These are phyloP conservation scores for Cryptococcus sp. DNA, from an alignment of 1,284 basidiomycete genomes.

Conservation along the genomic window DNA sequence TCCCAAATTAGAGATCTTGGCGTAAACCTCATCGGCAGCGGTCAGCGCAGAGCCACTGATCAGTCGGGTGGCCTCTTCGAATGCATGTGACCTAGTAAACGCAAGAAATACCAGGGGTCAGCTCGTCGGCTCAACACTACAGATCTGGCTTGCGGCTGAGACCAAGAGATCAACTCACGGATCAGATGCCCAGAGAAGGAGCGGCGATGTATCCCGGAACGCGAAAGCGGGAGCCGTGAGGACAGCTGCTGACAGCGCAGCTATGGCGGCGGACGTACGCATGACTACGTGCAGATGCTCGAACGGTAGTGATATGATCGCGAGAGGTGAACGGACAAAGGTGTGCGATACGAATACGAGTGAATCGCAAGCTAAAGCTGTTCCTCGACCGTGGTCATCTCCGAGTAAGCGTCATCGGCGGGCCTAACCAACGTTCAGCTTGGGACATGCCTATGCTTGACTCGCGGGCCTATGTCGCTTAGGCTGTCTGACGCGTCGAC, in stretches of 20 bases:
- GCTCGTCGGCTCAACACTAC: not conserved
- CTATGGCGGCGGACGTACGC: slow-evolving; percentile 10
- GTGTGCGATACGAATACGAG: not conserved
- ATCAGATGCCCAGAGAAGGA: slow-evolving; percentile 45
- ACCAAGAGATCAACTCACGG: slow-evolving; percentile 29
- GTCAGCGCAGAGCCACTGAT: slow-evolving; percentile 29
- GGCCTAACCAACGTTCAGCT: no score
- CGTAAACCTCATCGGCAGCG: slow-evolving; percentile 39
- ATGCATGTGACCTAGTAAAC: slow-evolving; percentile 8
- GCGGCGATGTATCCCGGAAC: slow-evolving; percentile 47
- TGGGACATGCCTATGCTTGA: no score
- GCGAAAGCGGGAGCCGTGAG: slow-evolving; percentile 28
- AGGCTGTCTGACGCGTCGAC: no score
- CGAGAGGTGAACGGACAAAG: not conserved
- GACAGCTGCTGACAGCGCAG: slow-evolving; percentile 26
- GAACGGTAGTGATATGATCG: no score
- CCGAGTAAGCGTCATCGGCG: no score
- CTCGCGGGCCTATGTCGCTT: no score
- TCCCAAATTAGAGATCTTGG: slow-evolving; percentile 39
- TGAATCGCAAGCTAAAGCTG: no score
- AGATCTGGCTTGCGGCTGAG: not conserved
- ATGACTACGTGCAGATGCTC: no score
- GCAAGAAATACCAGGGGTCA: not conserved
- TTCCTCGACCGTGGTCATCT: no score
- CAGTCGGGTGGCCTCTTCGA: slow-evolving; percentile 8